A percentile compares a stretch with the other conserved stretches of the same genome.
Evolutionary conservation across 306 rosid genomes (phyloP).

Genomic region (Senna tora): DNA sequence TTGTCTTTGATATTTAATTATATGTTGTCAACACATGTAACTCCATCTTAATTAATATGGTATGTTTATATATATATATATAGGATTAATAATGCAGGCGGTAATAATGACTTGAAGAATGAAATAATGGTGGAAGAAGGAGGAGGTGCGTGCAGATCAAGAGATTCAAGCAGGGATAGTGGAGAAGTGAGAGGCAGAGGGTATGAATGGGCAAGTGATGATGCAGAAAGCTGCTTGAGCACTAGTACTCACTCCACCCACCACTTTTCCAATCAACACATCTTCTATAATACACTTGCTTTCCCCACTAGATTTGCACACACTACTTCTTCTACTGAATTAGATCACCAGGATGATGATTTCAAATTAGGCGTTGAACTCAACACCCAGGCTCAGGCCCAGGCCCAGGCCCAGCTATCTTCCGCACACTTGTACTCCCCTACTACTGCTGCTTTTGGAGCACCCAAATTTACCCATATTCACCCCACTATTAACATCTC

Average conservation of each 20-base stretch:
- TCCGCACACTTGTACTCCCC: constrained; percentile 33
- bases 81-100: constrained; percentile 40
- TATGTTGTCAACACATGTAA: too few relatives aligned
- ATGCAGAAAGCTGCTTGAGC: constrained; percentile 37
- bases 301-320: too few relatives aligned
- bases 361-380: too few relatives aligned
- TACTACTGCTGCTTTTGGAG: neutral
- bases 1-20: too few relatives aligned
- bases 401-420: too few relatives aligned
- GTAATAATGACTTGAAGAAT: constrained; percentile 2
- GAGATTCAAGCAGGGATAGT: constrained; percentile 27
- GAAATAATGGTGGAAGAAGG: constrained; percentile 25
- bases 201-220: constrained; percentile 29
- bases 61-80: too few relatives aligned
- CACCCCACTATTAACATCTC: constrained; percentile 74
- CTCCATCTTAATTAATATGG: too few relatives aligned
- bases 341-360: too few relatives aligned
- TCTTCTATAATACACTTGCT: too few relatives aligned
- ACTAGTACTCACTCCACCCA: constrained; percentile 15
- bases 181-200: constrained; percentile 33
- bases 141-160: constrained; percentile 32
- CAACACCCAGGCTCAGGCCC: too few relatives aligned
- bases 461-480: constrained; percentile 60
- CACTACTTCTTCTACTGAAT: too few relatives aligned
- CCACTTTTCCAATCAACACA: constrained; percentile 30